Conservation (phyloP, 2,329 filamentous ascomycete genomes). For the Xylaria sp. region DNA sequence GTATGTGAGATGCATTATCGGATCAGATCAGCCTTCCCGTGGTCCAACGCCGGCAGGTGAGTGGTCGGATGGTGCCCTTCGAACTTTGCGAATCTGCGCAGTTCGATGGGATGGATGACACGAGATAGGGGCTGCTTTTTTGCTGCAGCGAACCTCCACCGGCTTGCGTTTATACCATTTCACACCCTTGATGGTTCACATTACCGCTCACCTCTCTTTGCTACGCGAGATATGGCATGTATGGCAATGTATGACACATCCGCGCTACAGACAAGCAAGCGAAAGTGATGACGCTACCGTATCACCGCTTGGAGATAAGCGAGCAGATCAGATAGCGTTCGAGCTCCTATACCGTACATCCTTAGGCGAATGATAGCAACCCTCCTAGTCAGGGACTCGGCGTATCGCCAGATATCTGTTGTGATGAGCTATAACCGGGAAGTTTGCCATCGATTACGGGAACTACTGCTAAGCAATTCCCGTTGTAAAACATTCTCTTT, state of each 20-base stretch:
- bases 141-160: constrained; percentile 22
- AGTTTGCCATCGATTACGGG: constrained; percentile 9
- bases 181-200: constrained; percentile 25
- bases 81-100: constrained; percentile 6
- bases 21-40: constrained; percentile 29
- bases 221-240: constrained; percentile 23
- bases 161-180: constrained; percentile 15
- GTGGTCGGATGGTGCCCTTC: constrained; percentile 26
- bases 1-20: constrained; percentile 19
- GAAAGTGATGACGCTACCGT: not conserved
- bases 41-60: constrained; percentile 22
- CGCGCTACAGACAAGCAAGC: not conserved
- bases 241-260: not conserved
- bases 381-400: constrained; percentile 9
- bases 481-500: not conserved
- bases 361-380: constrained; percentile 6
- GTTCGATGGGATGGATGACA: constrained; percentile 6
- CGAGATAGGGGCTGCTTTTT: constrained; percentile 32
- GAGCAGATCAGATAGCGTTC: constrained; percentile 17
- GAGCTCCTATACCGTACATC: not conserved
- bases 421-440: constrained; percentile 1
- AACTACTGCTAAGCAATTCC: constrained; percentile 5
- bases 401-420: constrained; percentile 25
- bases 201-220: constrained; percentile 17
- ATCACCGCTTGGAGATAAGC: constrained; percentile 21